Base-by-base conservation (phyloP, 2,329 filamentous ascomycete species). In the Arthrobotrys conoides region DNA sequence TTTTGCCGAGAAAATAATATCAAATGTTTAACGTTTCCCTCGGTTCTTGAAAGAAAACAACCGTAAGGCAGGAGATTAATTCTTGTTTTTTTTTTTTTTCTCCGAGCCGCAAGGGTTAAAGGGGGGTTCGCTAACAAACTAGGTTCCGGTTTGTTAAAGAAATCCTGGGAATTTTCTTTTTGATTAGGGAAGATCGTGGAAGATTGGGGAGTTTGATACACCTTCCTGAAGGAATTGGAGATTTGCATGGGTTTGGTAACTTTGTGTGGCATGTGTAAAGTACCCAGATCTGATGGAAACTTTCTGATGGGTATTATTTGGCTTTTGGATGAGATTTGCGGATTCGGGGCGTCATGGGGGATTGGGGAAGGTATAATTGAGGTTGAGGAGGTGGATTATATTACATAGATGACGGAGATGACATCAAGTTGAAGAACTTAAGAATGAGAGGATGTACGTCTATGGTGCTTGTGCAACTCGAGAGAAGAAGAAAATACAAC, bases 11-110 rank as follows among this genome's bases (percentile, higher is more conserved):
- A 53, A 51, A 20, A 57, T 30, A 49, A 46, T 9, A 46, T 71
- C 57, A 72, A 72, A 49, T 66, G 61, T 24, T 30, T 30, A 30
- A 30, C 27, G 27, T 66, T 57, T 33, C 66, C 65, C 69, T 72
- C 69, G 69, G 69, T 66, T 66, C 20, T 44, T 30, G n/a, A 22
- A 46, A 63, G 10, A 18, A 36, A 44, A 8, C 16, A 48, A 59
- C 14, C 27, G 27, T 30, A 30, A 6, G 44, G 69, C 70, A 73
- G 70, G 70, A 61, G 63, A 38, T 38, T 49, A 66, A n/a, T n/a
- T n/a, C n/a, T n/a, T n/a, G n/a, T 65, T 36, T 18, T 38, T 59
- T 18, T 33, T 55, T 55, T 59, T 59, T 59, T 44, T 44, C 57
- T 61, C 57, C 57, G 57, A 61, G 36, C 57, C 36, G 57, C 57